phyloP scores from a whole-genome alignment of 169 alveolate species.

The Plasmodium coatneyi region DNA sequence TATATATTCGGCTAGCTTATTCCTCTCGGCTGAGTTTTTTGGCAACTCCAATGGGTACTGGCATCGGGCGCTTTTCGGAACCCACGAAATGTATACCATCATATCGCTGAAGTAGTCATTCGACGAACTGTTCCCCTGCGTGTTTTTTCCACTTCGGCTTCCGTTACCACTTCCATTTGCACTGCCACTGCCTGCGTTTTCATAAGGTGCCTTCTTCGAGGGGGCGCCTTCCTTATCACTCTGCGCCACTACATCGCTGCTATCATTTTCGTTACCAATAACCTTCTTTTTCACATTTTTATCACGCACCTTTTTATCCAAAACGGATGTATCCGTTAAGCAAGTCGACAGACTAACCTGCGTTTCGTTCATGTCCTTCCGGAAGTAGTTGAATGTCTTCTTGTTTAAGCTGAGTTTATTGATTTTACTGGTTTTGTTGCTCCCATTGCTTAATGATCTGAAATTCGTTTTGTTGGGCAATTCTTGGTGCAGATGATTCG shows the following conservation, averaged over 20 bases:
- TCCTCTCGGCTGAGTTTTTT: slow-evolving; percentile 69
- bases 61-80: slow-evolving; percentile 75
- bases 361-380: slow-evolving; percentile 63
- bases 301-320: slow-evolving; percentile 32
- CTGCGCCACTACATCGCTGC: not conserved
- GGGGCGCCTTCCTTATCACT: not conserved
- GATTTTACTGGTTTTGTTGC: slow-evolving; percentile 21
- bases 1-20: slow-evolving; percentile 65
- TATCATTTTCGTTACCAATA: slow-evolving; percentile 6
- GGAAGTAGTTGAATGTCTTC: slow-evolving; percentile 36
- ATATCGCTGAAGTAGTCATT: slow-evolving; percentile 71
- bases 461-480: not conserved
- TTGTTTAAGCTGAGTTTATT: slow-evolving; percentile 36
- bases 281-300: slow-evolving; percentile 14
- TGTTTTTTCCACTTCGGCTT: not conserved
- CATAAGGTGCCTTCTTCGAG: slow-evolving; percentile 10
- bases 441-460: slow-evolving; percentile 32
- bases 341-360: slow-evolving; percentile 42
- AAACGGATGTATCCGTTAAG: slow-evolving; percentile 25
- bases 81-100: slow-evolving; percentile 77
- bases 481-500: not conserved
- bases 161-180: not conserved
- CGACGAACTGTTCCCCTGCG: not conserved
- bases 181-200: not conserved
- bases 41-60: slow-evolving; percentile 71